Conservation (phyloP, 208 protist species). For the Angomonas deanei region DNA sequence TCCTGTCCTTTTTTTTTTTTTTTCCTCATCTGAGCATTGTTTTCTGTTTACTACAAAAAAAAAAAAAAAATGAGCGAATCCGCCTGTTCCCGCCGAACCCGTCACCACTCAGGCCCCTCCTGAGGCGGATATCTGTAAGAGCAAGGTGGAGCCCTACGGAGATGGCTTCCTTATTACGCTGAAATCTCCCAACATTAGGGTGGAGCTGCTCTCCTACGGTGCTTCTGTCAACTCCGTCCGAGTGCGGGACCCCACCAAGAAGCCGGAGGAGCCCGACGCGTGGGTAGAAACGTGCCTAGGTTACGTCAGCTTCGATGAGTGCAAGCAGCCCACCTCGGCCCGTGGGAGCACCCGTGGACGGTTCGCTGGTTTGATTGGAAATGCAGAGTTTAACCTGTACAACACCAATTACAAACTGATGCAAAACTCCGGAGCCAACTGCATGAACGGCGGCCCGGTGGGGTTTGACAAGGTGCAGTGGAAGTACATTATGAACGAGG, state of each 20-base stretch:
- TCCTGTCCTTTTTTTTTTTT: not conserved
- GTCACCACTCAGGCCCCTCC: not conserved
- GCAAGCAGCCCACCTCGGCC: constrained; percentile 9
- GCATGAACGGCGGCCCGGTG: constrained; percentile 62
- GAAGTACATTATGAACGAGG: constrained; percentile 68
- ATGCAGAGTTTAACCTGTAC: constrained; percentile 44
- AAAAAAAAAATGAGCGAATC: constrained; percentile 8
- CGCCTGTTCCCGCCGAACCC: constrained; percentile 12
- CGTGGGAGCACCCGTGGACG: constrained; percentile 41
- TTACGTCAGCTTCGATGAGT: constrained; percentile 36
- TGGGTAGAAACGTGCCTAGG: constrained; percentile 58
- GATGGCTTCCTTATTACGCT: constrained; percentile 48
- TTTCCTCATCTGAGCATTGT: constrained; percentile 2
- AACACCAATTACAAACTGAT: constrained; percentile 43
- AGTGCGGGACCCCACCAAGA: constrained; percentile 33
- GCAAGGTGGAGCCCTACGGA: constrained; percentile 53
- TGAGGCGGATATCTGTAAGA: constrained; percentile 2
- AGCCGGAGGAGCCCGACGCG: constrained; percentile 11
- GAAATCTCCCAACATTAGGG: constrained; percentile 33
- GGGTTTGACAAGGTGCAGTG: constrained; percentile 60
- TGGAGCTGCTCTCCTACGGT: constrained; percentile 59
- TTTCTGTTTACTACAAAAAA: constrained; percentile 4
- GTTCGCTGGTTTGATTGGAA: constrained; percentile 59
- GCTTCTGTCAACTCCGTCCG: constrained; percentile 61
- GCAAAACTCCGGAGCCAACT: constrained; percentile 54